These are phyloP conservation scores for Irpex sp. DNA, from an alignment of 1,284 basidiomycete genomes.

Conservation along the genomic window DNA sequence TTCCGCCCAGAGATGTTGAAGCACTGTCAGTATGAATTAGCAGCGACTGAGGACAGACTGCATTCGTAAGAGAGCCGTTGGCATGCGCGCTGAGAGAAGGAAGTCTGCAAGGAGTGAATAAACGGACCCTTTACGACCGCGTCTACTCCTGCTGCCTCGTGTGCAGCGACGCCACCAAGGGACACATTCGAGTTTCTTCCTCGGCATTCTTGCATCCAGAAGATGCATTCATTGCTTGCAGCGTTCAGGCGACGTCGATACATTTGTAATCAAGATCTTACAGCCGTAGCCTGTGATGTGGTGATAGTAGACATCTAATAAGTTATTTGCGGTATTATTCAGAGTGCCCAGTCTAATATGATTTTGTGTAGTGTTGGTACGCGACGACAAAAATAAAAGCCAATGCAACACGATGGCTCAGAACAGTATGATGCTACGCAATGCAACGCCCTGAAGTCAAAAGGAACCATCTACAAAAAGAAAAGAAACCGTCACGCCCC, in stretches of 20 bases:
- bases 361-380: background rate
- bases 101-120: background rate
- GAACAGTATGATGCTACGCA: background rate
- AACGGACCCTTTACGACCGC: background rate
- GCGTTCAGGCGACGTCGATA: background rate
- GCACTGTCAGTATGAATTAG: background rate
- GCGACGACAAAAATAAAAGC: background rate
- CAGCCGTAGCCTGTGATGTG: no score
- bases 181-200: background rate
- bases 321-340: background rate
- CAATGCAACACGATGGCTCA: background rate
- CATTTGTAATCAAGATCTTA: no score
- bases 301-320: no score
- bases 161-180: background rate
- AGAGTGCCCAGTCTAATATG: background rate
- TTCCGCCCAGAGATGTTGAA: background rate
- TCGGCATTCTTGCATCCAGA: background rate
- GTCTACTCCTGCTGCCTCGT: background rate
- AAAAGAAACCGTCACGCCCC: background rate
- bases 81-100: background rate
- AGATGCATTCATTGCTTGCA: background rate
- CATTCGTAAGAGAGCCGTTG: background rate
- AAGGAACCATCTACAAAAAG: constrained; percentile 1
- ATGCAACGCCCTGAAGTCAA: background rate
- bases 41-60: background rate